Base-by-base conservation (phyloP, 805 yeast genomes). In the Barnettozyma pratensis region DNA sequence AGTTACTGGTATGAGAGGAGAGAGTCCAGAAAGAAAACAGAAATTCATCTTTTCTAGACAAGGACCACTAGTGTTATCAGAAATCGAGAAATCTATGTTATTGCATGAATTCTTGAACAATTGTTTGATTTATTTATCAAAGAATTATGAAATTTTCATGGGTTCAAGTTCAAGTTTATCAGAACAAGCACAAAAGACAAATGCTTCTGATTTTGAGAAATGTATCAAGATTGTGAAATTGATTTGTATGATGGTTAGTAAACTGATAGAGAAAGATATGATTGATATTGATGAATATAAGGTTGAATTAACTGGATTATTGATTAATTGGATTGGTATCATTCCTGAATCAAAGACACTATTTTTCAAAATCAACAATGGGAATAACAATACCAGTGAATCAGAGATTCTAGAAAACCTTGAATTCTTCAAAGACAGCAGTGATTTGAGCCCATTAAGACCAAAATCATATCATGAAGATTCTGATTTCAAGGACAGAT, bases 51-150 rank as follows among this genome's bases (percentile, higher is more conserved):
- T 81, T 56, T 78, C 87, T 8, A 71, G 92, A 58, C 68, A 70
- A 53, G 91, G 90, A 0, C 47, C 66, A 0, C 52, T 85, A 25
- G 67, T 63, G 5, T 63, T 85, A 35, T 77, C 85, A 12, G 79
- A 74, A 9, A 71, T 82, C 43, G 92, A 85, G 56, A 72, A 68
- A 51, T 76, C 78, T 54, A 82, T 84, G 88, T 59, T 86, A 11
- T 62, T 86, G 36, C 90, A 84, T 64, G 89, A 83, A 60, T 81
- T 85, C 54, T 71, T 86, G 50, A 71, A 80, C n/a, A 79, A 77
- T 52, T 75, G 77, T 10, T 68, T 77, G 4, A 69, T 75, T 11
- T 71, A 64, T 50, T 53, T 77, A 10, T 69, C 75, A 0, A 65
- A 66, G 32, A 72, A 69, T 5, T 56, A 57, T 37, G 64, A 61